Evolutionary conservation across 768 basidiomycete genomes (phyloP).

Genomic region (Auricularia heimuer): DNA sequence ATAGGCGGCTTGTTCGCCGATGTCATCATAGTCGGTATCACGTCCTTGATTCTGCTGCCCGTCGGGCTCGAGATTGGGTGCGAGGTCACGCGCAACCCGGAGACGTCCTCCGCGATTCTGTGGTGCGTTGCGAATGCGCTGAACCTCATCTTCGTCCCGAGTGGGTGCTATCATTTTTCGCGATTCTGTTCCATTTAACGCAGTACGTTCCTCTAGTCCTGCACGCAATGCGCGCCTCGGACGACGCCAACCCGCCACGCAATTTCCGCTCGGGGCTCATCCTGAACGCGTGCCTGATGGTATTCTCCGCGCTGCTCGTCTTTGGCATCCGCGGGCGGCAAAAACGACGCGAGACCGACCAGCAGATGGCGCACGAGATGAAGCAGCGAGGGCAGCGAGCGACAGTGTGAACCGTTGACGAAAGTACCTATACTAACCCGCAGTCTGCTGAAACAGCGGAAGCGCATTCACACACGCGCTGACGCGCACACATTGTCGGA

Average conservation of each 20-base stretch:
- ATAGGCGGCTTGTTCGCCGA: conserved; percentile 50
- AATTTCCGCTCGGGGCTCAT: conserved; percentile 65
- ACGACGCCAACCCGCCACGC: conserved; percentile 53
- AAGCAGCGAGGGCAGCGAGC: background rate
- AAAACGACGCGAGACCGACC: conserved; percentile 52
- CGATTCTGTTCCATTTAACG: background rate
- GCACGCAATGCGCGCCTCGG: conserved; percentile 55
- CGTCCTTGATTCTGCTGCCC: conserved; percentile 62
- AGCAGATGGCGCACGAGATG: conserved; percentile 28
- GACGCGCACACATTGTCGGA: no score
- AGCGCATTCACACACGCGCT: no score
- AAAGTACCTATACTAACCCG: background rate
- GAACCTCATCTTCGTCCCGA: conserved; percentile 50
- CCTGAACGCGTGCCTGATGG: conserved; percentile 47
- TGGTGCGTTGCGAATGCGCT: conserved; percentile 68
- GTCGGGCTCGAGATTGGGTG: conserved; percentile 68
- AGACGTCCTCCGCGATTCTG: conserved; percentile 62
- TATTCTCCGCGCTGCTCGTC: conserved; percentile 29
- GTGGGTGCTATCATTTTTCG: conserved; percentile 27
- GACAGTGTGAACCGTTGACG: background rate
- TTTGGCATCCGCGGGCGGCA: conserved; percentile 53
- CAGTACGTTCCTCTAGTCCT: conserved; percentile 32
- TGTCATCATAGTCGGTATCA: conserved; percentile 57
- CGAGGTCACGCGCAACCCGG: conserved; percentile 72
- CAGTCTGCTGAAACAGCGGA: background rate